Evolutionary conservation across 2,329 filamentous ascomycete species (phyloP).

Genomic region (Graphilbum fragrans): DNA sequence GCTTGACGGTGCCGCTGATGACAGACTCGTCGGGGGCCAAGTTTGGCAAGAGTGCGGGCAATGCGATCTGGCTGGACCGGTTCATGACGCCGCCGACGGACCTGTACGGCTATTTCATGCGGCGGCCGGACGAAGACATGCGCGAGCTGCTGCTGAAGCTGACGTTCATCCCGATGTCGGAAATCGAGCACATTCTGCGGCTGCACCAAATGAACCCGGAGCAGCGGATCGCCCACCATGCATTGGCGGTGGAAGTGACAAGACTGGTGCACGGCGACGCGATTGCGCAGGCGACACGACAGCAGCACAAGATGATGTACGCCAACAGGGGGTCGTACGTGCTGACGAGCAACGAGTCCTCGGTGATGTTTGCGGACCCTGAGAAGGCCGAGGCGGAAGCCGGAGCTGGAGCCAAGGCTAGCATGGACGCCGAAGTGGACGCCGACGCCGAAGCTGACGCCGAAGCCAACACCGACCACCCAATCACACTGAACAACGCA

Average conservation of each 20-base stretch:
- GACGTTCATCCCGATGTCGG: slow-evolving; percentile 65
- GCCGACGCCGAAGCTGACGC: neutral
- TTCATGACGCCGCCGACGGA: slow-evolving; percentile 74
- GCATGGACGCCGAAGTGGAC: slow-evolving; percentile 1
- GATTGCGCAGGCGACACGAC: slow-evolving; percentile 50
- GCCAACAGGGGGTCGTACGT: slow-evolving; percentile 14
- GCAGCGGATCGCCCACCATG: slow-evolving; percentile 69
- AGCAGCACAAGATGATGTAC: slow-evolving; percentile 39
- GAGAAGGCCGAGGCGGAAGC: neutral
- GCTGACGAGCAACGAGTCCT: neutral
- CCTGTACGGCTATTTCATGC: slow-evolving; percentile 81
- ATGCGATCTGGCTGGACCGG: slow-evolving; percentile 83
- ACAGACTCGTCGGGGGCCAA: slow-evolving; percentile 79
- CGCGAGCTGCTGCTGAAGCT: slow-evolving; percentile 77
- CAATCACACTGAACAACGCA: slow-evolving; percentile 29
- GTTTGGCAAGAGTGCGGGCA: slow-evolving; percentile 89
- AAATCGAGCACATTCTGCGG: slow-evolving; percentile 57
- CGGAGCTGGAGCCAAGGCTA: neutral
- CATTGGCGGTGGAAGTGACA: slow-evolving; percentile 71
- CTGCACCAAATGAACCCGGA: slow-evolving; percentile 56
- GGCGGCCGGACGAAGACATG: slow-evolving; percentile 69
- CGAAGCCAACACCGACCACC: slow-evolving; percentile 1
- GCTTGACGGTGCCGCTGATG: slow-evolving; percentile 82
- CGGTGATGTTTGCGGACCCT: neutral
- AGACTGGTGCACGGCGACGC: slow-evolving; percentile 62